Base-by-base conservation (phyloP, 1,284 basidiomycete species). In the Moesziomyces sp. region DNA sequence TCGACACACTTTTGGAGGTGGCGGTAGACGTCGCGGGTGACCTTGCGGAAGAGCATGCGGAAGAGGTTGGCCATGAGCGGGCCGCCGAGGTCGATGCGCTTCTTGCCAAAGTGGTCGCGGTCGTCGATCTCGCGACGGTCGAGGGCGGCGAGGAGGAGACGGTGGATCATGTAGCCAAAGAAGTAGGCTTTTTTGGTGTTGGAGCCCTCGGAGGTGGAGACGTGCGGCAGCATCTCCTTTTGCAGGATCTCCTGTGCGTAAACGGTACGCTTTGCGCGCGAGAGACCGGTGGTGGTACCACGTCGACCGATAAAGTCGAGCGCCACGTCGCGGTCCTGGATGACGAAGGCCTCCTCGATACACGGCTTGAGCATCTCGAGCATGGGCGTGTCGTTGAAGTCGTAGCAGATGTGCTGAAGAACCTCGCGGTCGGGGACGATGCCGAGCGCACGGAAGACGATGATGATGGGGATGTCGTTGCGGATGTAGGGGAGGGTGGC, bases 101-200 rank as follows among this genome's bases (percentile, higher is more conserved):
- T 99, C 87, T 98, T 98, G 57, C 96, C 96, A 81, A 99, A 99
- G 86, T 99, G 97, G 87, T 99, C 96, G 87, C 96, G 93, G 86
- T 99, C 96, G 83, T 99, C 96, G 43, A 99, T 88, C 83, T 99
- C 97, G 80, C 97, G 88, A 58, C 97, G 88, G 83, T 98, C 95
- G 79, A 99, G 86, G 18, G 94, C 94, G 44, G 97, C 95, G 18
- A 97, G 89, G 6, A 97, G 87, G 26, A 99, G 88, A 63, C 97
- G 91, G 86, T 99, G 96, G 52, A 98, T 93, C 96, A 99, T 99
- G 86, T 98, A 99, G n/a, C 97, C 97, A 72, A 99, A 94, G 89
- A 99, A 99, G 86, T 95, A 99, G 3, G 97, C 97, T 85, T 99
- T 99, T 87, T 97, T 97, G 43, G 93, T 95, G 86, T 97, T 93